Evolutionary conservation across 129 eudicot genomes (phyloP).

Genomic region (Pulicaria dysenterica): DNA sequence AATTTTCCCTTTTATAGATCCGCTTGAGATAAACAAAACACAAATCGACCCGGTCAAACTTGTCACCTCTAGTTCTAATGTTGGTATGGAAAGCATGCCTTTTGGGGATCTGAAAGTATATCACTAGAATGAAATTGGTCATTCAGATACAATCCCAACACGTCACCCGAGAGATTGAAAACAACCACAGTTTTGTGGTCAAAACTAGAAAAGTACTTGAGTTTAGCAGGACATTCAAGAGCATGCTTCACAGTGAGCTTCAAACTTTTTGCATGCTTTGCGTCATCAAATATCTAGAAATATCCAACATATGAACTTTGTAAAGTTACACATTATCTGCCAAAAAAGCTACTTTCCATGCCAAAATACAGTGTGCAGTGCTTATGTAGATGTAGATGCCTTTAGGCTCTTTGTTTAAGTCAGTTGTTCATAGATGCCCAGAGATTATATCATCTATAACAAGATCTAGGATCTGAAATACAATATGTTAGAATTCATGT

Average conservation of each 20-base stretch:
- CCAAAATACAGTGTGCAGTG: background rate
- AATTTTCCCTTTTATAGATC: background rate
- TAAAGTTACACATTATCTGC: background rate
- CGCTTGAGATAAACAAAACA: background rate
- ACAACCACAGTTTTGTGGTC: slow-evolving; percentile 41
- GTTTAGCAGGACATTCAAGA: slow-evolving; percentile 44
- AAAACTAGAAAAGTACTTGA: slow-evolving; percentile 29
- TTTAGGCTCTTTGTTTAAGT: slow-evolving; percentile 1
- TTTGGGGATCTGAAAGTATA: slow-evolving; percentile 39
- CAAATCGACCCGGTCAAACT: background rate
- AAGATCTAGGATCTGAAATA: background rate
- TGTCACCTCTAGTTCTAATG: background rate
- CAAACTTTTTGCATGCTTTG: slow-evolving; percentile 40
- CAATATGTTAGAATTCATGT: too few relatives aligned
- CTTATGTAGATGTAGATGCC: background rate
- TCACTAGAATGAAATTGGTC: slow-evolving; percentile 24
- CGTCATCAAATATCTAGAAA: slow-evolving; percentile 42
- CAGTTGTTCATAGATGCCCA: background rate
- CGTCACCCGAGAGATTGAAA: slow-evolving; percentile 52
- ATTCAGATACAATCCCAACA: slow-evolving; percentile 44
- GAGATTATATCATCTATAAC: background rate
- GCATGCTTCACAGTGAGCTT: slow-evolving; percentile 48
- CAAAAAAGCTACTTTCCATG: slow-evolving; percentile 5
- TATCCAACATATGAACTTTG: slow-evolving; percentile 10
- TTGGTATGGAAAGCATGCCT: slow-evolving; percentile 45